phyloP scores from a whole-genome alignment of 2,329 filamentous ascomycete species.

The Xylaria sp. region DNA sequence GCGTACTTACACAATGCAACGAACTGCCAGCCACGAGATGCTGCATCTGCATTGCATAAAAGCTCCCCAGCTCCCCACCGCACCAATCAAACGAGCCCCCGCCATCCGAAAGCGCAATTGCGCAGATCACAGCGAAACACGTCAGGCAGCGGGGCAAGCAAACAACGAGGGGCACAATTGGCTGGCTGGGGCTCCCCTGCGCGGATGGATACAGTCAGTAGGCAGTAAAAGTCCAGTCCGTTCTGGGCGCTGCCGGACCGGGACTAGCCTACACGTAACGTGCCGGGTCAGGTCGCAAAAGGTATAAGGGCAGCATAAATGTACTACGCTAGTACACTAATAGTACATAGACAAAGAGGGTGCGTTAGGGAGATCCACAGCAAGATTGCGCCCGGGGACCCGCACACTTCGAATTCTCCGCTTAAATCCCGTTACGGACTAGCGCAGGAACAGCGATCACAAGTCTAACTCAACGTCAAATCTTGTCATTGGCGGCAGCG shows the following conservation, averaged over 20 bases:
- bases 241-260: neutral
- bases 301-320: no score
- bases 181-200: neutral
- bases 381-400: neutral
- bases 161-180: conserved; percentile 20
- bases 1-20: neutral
- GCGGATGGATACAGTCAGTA: neutral
- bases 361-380: neutral
- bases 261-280: neutral
- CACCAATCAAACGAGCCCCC: conserved; percentile 23
- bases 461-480: conserved; percentile 37
- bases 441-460: conserved; percentile 30
- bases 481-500: neutral
- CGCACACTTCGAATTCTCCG: neutral
- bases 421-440: conserved; percentile 9
- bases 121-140: conserved; percentile 31
- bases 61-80: conserved; percentile 1
- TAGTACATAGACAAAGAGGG: neutral
- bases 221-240: neutral
- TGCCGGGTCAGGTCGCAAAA: neutral
- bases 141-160: conserved; percentile 24
- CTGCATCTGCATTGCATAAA: conserved; percentile 5
- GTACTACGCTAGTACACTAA: neutral
- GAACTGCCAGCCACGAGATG: conserved; percentile 24
- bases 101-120: conserved; percentile 28